Evolutionary conservation across 2,329 filamentous ascomycete genomes (phyloP).

Genomic region (Trichoderma koningiopsis): DNA sequence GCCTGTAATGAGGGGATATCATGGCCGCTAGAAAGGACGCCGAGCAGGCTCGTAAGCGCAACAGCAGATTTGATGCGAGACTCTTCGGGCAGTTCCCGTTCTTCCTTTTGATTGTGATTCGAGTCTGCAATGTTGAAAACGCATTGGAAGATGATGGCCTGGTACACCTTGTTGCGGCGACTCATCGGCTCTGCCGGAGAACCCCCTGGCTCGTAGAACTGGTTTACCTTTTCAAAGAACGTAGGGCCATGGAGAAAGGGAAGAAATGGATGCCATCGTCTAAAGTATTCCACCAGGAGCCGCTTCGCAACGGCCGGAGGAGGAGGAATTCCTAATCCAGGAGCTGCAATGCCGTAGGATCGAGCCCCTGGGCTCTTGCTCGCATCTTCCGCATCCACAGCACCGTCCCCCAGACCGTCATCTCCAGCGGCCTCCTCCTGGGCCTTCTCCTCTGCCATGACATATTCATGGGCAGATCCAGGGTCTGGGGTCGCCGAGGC

Average conservation of each 20-base stretch:
- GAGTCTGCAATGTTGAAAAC: constrained; percentile 22
- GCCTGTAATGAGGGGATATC: constrained; percentile 20
- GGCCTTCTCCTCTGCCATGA: constrained; percentile 22
- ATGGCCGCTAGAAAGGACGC: constrained; percentile 22
- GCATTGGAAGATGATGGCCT: constrained; percentile 23
- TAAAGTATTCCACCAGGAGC: constrained; percentile 18
- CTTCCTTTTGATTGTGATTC: constrained; percentile 19
- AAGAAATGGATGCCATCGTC: constrained; percentile 18
- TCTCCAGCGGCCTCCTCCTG: constrained; percentile 18
- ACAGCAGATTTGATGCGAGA: constrained; percentile 17
- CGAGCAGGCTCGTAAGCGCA: constrained; percentile 13
- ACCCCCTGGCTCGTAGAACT: constrained; percentile 8
- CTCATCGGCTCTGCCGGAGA: constrained; percentile 16
- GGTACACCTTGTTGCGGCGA: constrained; percentile 19
- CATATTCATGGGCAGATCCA: constrained; percentile 21
- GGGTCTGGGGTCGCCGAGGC: constrained; percentile 14
- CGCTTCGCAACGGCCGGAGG: constrained; percentile 19
- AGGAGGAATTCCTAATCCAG: constrained; percentile 6
- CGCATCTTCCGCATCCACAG: constrained; percentile 16
- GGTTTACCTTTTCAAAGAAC: constrained; percentile 20
- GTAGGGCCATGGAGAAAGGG: constrained; percentile 19
- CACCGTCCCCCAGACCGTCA: constrained; percentile 6
- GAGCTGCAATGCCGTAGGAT: constrained; percentile 15
- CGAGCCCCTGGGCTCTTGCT: constrained; percentile 14
- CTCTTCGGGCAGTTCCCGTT: constrained; percentile 16